phyloP scores from a whole-genome alignment of 768 basidiomycete species.

The Collybiopsis luxurians region DNA sequence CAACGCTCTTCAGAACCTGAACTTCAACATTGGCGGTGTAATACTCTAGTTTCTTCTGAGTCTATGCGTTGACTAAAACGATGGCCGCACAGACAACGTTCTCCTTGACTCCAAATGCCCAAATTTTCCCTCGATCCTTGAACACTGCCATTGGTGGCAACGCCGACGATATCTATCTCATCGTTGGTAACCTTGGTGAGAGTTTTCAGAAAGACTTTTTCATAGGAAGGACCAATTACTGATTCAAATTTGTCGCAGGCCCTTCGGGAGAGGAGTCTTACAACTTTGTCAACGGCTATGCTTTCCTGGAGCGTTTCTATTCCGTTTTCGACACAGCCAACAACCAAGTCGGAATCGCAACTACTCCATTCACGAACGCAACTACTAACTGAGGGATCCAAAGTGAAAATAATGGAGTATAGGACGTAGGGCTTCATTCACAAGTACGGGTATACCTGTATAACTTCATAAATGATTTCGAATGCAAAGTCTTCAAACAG shows the following conservation, averaged over 20 bases:
- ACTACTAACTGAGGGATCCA: conserved; percentile 36
- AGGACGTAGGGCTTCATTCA: no score
- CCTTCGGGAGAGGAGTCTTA: conserved; percentile 38
- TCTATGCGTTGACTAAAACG: background rate
- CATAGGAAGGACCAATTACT: background rate
- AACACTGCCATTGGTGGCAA: conserved; percentile 32
- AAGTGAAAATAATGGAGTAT: no score
- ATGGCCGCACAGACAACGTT: conserved; percentile 24
- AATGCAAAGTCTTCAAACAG: no score
- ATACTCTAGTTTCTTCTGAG: background rate
- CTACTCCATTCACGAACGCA: conserved; percentile 20
- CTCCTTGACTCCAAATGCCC: conserved; percentile 39
- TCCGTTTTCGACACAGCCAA: conserved; percentile 56
- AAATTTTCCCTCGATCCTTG: conserved; percentile 34
- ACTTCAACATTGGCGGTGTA: conserved; percentile 54
- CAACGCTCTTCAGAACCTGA: conserved; percentile 46
- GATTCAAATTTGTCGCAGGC: background rate
- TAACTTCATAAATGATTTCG: no score
- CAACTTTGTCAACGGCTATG: conserved; percentile 54
- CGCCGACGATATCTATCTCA: conserved; percentile 27
- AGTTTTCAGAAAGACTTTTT: no score
- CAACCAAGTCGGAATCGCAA: conserved; percentile 7
- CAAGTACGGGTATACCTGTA: no score
- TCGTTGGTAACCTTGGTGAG: conserved; percentile 37
- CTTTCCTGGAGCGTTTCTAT: conserved; percentile 64